phyloP scores from a whole-genome alignment of 805 yeast genomes.

The Nakazawaea holstii region DNA sequence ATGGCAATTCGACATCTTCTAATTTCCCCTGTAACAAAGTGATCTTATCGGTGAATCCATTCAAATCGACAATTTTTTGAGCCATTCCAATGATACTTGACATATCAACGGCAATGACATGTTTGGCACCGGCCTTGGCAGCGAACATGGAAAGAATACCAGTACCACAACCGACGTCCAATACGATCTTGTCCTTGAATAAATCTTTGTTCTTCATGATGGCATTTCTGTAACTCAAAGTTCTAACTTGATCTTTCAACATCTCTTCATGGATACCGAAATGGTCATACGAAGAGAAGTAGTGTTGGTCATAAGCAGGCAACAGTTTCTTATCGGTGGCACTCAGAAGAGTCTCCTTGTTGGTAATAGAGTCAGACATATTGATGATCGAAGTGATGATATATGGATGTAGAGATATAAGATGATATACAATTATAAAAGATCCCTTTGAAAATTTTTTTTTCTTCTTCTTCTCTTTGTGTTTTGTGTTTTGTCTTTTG shows the following conservation, averaged over 20 bases:
- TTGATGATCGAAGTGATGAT: background rate
- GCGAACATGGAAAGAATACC: constrained; percentile 98
- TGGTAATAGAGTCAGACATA: background rate
- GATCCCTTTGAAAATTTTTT: background rate
- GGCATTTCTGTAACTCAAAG: constrained; percentile 86
- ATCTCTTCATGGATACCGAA: constrained; percentile 98
- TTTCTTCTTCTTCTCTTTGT: background rate
- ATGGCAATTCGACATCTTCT: constrained; percentile 89
- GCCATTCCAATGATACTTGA: constrained; percentile 96
- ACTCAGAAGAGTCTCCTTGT: constrained; percentile 23
- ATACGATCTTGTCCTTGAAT: constrained; percentile 88
- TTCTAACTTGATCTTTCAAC: constrained; percentile 93
- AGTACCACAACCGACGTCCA: constrained; percentile 99
- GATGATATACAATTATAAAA: background rate
- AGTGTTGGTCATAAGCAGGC: constrained; percentile 82
- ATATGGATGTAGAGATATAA: background rate
- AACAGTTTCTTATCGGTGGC: constrained; percentile 66
- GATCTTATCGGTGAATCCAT: constrained; percentile 82
- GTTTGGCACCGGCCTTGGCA: constrained; percentile 97
- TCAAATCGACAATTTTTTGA: constrained; percentile 74
- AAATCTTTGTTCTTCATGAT: constrained; percentile 83
- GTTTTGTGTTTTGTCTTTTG: background rate
- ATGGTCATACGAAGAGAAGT: constrained; percentile 92
- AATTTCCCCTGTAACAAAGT: constrained; percentile 87
- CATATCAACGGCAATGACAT: constrained; percentile 96